A percentile compares a stretch with the other conserved stretches of the same genome.
Conservation (phyloP, 2,329 filamentous ascomycete species). For the Pleomassaria siparia region DNA sequence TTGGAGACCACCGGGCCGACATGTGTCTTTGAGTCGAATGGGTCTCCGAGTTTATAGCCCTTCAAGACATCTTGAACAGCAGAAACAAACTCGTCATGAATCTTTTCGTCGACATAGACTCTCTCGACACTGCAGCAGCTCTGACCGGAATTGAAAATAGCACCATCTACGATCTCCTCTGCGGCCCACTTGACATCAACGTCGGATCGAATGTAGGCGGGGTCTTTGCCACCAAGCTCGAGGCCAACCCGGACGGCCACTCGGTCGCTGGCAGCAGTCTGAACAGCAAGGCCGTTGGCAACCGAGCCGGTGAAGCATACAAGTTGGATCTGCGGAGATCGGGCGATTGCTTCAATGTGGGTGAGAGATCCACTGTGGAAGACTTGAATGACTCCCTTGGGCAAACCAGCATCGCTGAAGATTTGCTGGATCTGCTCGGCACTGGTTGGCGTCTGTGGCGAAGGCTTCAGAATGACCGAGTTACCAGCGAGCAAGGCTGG, state of each 20-base stretch:
- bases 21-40: slow-evolving; percentile 74
- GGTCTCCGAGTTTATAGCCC: slow-evolving; percentile 85
- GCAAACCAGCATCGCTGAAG: slow-evolving; percentile 79
- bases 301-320: slow-evolving; percentile 96
- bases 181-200: slow-evolving; percentile 90
- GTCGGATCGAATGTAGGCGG: slow-evolving; percentile 83
- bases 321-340: slow-evolving; percentile 73
- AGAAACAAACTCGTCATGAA: slow-evolving; percentile 80
- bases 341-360: slow-evolving; percentile 76
- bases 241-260: slow-evolving; percentile 79
- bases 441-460: slow-evolving; percentile 90
- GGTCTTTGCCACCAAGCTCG: slow-evolving; percentile 93
- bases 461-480: slow-evolving; percentile 90
- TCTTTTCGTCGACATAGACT: slow-evolving; percentile 82
- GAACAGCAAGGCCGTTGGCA: slow-evolving; percentile 80
- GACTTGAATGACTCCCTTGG: slow-evolving; percentile 82
- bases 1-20: slow-evolving; percentile 87
- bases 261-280: slow-evolving; percentile 79
- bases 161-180: slow-evolving; percentile 90
- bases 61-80: slow-evolving; percentile 77
- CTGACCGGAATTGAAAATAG: slow-evolving; percentile 98
- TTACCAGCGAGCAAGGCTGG: slow-evolving; percentile 91
- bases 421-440: slow-evolving; percentile 78
- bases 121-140: slow-evolving; percentile 93
- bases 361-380: slow-evolving; percentile 83